Evolutionary conservation across 495 filamentous ascomycete species (phyloP), one percentile per base, ranked within the genome.

Genomic region (Amniculicola lignicola): DNA sequence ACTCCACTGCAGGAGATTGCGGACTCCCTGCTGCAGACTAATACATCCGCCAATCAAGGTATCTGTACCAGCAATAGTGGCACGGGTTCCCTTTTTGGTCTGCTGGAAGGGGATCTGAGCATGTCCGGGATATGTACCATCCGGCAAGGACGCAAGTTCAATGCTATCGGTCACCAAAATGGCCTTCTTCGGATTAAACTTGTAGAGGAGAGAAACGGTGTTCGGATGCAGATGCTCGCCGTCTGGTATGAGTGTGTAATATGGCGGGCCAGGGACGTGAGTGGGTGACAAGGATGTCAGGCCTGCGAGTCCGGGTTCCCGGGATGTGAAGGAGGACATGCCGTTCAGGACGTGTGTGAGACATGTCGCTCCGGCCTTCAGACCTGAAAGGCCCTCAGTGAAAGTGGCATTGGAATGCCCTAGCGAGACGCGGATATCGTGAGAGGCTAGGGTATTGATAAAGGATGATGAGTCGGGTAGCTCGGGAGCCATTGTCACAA

Each of bases 141-240:
- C 73, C 46, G 80, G 79, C 5, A 84, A 74, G 46, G 70, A 69
- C 18, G 69, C 70, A 10, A 85, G 69, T 42, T 79, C 76, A 70
- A 84, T 81, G 15, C 74, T 75, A 66, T 86, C 83, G 6, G 82
- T 85, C 10, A 84, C 77, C 7, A 87, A 70, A 50, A 86, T 76
- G 43, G 77, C 72, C 11, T 77, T 76, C 1, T 70, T 63, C 4
- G 80, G 81, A 40, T 80, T 74, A 24, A 79, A 70, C 45, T 78
- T 77, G 69, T 82, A 81, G 0, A 82, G 79, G 51, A 85, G 76
- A 36, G 78, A 77, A 45, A 82, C 75, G 5, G 82, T 76, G 2
- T 76, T 72, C 3, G 82, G 82, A 61, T 85, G 82, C 7, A 86
- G 66, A 57, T 86, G 82, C 35, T 83, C 78, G 6, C 79, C 81